These are phyloP conservation scores for Lyophyllum semitale DNA, from an alignment of 768 basidiomycete genomes.

Conservation along the genomic window DNA sequence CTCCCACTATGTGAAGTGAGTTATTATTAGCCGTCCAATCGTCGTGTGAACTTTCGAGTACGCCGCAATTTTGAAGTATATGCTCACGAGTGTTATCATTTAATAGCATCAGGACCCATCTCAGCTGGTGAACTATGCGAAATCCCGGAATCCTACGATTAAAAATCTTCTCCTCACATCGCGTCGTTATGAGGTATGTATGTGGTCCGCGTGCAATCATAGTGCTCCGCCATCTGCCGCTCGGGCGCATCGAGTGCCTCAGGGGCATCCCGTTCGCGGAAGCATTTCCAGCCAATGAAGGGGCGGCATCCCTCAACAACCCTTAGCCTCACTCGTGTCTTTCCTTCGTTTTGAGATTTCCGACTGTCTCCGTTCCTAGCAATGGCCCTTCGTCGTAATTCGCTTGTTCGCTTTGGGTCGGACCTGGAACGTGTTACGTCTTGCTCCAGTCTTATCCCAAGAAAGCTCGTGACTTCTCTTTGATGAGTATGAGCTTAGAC, in stretches of 20 bases:
- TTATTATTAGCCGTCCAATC: constrained; percentile 4
- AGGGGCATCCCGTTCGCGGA: not conserved
- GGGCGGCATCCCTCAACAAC: not conserved
- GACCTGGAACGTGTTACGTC: not conserved
- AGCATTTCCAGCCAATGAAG: not conserved
- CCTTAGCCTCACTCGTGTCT: too few species aligned
- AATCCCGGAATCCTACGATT: not conserved
- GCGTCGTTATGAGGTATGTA: not conserved
- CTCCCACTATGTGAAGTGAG: not conserved
- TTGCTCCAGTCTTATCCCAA: not conserved
- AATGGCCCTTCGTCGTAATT: not conserved
- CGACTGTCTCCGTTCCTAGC: not conserved
- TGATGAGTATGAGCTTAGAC: not conserved
- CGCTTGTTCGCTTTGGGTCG: constrained; percentile 4
- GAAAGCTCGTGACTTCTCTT: not conserved
- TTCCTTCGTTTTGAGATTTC: not conserved
- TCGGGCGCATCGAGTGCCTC: not conserved
- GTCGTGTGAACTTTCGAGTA: not conserved
- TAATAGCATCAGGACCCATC: not conserved
- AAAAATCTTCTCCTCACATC: not conserved
- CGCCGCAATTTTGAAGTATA: not conserved
- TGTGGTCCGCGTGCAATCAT: not conserved
- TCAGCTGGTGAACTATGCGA: not conserved
- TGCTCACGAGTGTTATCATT: not conserved
- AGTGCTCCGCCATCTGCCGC: not conserved